Evolutionary conservation across 2,329 filamentous ascomycete species (phyloP).

Genomic region (Hypoxylon rubiginosum): DNA sequence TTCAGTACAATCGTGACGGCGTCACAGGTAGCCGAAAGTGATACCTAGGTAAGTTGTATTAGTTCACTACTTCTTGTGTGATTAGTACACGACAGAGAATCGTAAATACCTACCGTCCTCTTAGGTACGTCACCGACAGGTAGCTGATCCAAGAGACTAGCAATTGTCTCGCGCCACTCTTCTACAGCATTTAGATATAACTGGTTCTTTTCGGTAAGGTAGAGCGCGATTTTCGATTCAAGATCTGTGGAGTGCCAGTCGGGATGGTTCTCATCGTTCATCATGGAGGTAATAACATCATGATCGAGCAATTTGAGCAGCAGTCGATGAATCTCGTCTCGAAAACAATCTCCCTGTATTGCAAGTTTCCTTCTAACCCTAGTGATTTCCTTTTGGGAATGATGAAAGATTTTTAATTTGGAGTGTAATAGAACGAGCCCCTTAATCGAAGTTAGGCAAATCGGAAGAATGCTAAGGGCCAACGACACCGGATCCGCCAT

Average conservation of each 20-base stretch:
- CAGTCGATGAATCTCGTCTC: constrained; percentile 11
- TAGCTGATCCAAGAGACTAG: background rate
- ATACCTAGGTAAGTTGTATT: too few relatives aligned
- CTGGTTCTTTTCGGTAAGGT: background rate
- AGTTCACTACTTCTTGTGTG: too few relatives aligned
- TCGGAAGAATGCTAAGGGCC: background rate
- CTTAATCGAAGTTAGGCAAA: background rate
- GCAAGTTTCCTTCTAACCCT: constrained; percentile 7
- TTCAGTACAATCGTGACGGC: constrained; percentile 3
- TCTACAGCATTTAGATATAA: constrained; percentile 1
- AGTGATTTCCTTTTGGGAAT: constrained; percentile 12
- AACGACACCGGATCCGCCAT: constrained; percentile 10
- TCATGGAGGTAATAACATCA: background rate
- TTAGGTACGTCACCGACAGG: too few relatives aligned
- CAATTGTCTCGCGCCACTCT: background rate
- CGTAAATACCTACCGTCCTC: background rate
- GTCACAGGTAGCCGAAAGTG: background rate
- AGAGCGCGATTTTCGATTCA: background rate
- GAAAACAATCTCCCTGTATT: constrained; percentile 14
- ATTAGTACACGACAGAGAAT: too few relatives aligned
- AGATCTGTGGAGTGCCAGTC: background rate
- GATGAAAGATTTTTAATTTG: background rate
- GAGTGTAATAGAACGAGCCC: background rate
- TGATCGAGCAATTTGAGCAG: constrained; percentile 4
- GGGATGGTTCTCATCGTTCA: background rate